A percentile compares a stretch with the other conserved stretches of the same genome.
phyloP scores from a whole-genome alignment of 75 land plant genomes.

The Cupressus sempervirens region DNA sequence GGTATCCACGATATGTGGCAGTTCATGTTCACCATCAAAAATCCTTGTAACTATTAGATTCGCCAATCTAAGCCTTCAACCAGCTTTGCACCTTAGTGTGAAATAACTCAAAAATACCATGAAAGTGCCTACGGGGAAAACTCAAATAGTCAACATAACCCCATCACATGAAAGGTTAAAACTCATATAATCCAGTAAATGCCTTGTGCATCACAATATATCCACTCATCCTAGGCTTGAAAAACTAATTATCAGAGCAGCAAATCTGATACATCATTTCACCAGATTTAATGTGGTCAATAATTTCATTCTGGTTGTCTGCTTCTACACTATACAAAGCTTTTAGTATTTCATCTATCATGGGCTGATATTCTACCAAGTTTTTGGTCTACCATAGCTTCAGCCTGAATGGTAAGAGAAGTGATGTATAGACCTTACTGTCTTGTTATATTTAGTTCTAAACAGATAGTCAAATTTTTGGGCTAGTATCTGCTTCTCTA shows the following conservation, averaged over 20 bases:
- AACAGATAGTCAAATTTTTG: too few species aligned
- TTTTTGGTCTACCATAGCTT: background rate
- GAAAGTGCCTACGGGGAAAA: background rate
- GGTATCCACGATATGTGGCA: background rate
- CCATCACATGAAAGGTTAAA: background rate
- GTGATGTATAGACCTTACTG: background rate
- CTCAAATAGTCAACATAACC: background rate
- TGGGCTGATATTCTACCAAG: background rate
- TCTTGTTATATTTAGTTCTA: background rate
- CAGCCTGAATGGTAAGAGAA: background rate
- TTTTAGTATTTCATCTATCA: background rate
- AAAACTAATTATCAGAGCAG: background rate
- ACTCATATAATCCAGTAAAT: background rate
- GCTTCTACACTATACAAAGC: background rate
- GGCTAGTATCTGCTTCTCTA: background rate
- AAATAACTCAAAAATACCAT: background rate
- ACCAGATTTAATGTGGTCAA: background rate
- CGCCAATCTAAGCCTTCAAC: background rate
- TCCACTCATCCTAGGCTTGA: background rate
- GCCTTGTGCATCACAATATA: background rate
- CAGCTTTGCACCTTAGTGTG: background rate
- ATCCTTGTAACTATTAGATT: background rate
- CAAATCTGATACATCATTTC: background rate
- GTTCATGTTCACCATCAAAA: background rate
- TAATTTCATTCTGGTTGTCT: background rate